Conservation (phyloP, 441 rosid species). For the Breynia disticha region DNA sequence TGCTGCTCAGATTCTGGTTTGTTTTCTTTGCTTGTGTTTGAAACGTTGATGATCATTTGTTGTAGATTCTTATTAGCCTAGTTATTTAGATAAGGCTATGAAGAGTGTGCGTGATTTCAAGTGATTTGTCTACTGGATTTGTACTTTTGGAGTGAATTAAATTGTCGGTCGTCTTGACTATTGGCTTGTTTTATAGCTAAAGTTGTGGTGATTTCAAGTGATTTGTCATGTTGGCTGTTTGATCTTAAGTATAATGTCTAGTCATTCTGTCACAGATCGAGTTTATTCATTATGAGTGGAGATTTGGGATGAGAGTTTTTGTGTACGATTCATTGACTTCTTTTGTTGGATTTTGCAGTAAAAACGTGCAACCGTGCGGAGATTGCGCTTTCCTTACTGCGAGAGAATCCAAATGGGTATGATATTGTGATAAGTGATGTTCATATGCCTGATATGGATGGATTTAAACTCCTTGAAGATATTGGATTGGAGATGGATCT, state of each 20-base stretch:
- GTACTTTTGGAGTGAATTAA: conserved; percentile 9
- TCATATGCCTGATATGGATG: conserved; percentile 98
- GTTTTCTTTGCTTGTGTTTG: not conserved
- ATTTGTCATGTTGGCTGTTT: not conserved
- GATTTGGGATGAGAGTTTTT: not conserved
- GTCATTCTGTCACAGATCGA: no score
- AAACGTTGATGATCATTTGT: no score
- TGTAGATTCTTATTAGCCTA: not conserved
- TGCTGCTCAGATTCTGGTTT: not conserved
- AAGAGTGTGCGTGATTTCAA: not conserved
- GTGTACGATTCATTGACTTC: conserved; percentile 11
- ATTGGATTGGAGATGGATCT: conserved; percentile 89
- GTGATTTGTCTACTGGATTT: not conserved
- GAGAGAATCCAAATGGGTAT: conserved; percentile 59
- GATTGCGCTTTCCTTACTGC: conserved; percentile 46
- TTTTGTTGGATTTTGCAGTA: conserved; percentile 42
- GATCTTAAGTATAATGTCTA: not conserved
- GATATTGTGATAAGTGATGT: conserved; percentile 91
- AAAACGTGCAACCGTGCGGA: conserved; percentile 77
- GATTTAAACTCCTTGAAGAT: conserved; percentile 73
- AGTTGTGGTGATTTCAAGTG: conserved; percentile 1
- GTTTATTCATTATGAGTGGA: no score
- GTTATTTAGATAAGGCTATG: conserved; percentile 6
- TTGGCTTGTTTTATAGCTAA: no score
- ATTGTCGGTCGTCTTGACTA: conserved; percentile 6